These are phyloP conservation scores for Phellopilus nigrolimitatus DNA, from an alignment of 1,284 basidiomycete species.

Conservation along the genomic window DNA sequence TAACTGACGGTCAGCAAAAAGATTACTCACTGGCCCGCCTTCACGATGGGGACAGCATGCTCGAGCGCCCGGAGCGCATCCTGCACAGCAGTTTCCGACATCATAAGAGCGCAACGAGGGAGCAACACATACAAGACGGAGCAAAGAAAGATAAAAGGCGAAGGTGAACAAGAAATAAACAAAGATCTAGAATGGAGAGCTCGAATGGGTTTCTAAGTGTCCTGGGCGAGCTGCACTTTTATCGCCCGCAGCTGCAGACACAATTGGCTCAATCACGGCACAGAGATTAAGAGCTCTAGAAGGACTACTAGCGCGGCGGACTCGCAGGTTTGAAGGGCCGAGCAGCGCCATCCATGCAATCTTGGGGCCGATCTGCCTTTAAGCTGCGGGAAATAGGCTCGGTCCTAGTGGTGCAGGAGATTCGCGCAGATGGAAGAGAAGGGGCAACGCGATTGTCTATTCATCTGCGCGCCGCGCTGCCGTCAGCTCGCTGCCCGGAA, in stretches of 20 bases:
- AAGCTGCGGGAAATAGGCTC: constrained; percentile 7
- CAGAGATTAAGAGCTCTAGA: too few relatives aligned
- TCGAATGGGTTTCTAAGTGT: background rate
- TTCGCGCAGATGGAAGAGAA: constrained; percentile 6
- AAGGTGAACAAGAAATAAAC: constrained; percentile 1
- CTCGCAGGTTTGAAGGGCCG: constrained; percentile 11
- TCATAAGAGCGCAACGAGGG: background rate
- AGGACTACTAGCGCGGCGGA: background rate
- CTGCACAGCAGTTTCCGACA: constrained; percentile 12
- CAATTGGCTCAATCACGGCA: too few relatives aligned
- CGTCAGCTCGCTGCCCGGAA: too few relatives aligned
- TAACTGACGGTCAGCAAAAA: background rate
- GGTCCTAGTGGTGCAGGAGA: background rate
- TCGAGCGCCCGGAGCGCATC: constrained; percentile 8
- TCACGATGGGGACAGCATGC: constrained; percentile 16
- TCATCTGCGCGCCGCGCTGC: too few relatives aligned
- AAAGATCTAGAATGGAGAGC: background rate
- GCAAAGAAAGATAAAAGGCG: background rate
- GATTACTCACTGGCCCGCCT: constrained; percentile 18
- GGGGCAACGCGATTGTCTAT: too few relatives aligned
- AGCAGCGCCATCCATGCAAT: constrained; percentile 4
- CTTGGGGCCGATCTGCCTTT: constrained; percentile 11
- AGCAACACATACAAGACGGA: background rate
- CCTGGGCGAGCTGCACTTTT: too few relatives aligned
- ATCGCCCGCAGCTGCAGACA: too few relatives aligned